phyloP scores from a whole-genome alignment of 208 protist species.

The Crithidia bombi region DNA sequence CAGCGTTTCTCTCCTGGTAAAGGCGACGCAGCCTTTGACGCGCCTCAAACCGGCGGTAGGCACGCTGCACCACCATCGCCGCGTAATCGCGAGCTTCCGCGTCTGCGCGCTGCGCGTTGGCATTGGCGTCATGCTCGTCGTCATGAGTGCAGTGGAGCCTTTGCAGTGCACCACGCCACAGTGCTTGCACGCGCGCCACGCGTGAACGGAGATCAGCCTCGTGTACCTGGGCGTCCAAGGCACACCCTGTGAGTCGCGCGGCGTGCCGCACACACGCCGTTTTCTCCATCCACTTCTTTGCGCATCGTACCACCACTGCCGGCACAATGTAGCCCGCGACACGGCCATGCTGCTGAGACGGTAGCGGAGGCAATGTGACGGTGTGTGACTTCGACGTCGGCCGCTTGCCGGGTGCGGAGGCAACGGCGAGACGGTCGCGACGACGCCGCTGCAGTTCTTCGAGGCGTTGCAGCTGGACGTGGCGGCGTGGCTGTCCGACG shows the following conservation, averaged over 20 bases:
- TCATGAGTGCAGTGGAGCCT: not conserved
- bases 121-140: not conserved
- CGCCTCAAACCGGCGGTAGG: conserved; percentile 41
- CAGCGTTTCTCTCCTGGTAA: conserved; percentile 24
- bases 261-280: conserved; percentile 56
- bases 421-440: conserved; percentile 17
- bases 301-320: conserved; percentile 42
- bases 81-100: conserved; percentile 57
- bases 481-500: conserved; percentile 51
- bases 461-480: conserved; percentile 45
- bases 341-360: conserved; percentile 19
- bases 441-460: conserved; percentile 51
- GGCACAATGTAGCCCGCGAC: conserved; percentile 23
- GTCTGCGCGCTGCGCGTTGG: conserved; percentile 11
- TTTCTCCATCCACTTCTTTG: conserved; percentile 45
- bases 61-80: conserved; percentile 66
- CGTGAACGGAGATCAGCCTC: conserved; percentile 30
- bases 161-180: conserved; percentile 36
- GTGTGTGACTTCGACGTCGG: not conserved
- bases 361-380: not conserved
- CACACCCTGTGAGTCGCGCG: conserved; percentile 8
- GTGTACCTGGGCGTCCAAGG: conserved; percentile 19
- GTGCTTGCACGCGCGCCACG: conserved; percentile 39
- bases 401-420: not conserved
- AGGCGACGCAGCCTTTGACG: conserved; percentile 15